Conservation (phyloP, 2,329 filamentous ascomycete genomes). For the Zymoseptoria tritici region DNA sequence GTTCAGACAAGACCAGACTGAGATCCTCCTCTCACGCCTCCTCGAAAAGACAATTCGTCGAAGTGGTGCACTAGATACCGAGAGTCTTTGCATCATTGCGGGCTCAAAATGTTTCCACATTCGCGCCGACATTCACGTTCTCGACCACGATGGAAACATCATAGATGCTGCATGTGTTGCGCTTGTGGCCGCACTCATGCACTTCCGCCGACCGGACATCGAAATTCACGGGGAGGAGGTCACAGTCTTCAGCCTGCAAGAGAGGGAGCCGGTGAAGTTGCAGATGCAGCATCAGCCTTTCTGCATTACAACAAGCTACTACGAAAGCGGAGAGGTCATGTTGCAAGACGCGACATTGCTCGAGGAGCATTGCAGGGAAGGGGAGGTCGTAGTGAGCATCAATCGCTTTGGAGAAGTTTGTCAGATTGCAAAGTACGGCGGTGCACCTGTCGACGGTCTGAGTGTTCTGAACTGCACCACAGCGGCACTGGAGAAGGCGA, state of each 20-base stretch:
- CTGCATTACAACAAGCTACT: slow-evolving; percentile 85
- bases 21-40: slow-evolving; percentile 76
- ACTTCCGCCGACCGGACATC: slow-evolving; percentile 87
- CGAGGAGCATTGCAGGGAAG: slow-evolving; percentile 69
- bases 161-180: slow-evolving; percentile 81
- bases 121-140: slow-evolving; percentile 82
- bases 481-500: slow-evolving; percentile 68
- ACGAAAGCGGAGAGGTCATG: slow-evolving; percentile 60
- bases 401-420: slow-evolving; percentile 88
- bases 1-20: slow-evolving; percentile 43
- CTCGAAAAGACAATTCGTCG: slow-evolving; percentile 92
- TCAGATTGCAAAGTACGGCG: slow-evolving; percentile 84
- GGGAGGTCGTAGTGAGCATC: slow-evolving; percentile 72
- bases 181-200: slow-evolving; percentile 77
- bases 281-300: slow-evolving; percentile 89
- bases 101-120: slow-evolving; percentile 88
- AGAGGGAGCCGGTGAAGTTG: slow-evolving; percentile 83
- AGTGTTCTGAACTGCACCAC: slow-evolving; percentile 68
- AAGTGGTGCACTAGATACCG: slow-evolving; percentile 86
- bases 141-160: slow-evolving; percentile 85
- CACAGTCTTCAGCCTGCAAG: slow-evolving; percentile 73
- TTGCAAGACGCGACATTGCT: slow-evolving; percentile 64
- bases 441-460: slow-evolving; percentile 71
- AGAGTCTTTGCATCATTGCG: slow-evolving; percentile 88
- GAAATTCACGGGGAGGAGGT: slow-evolving; percentile 76